These are phyloP conservation scores for Bretziella fagacearum DNA, from an alignment of 2,329 filamentous ascomycete species.

Conservation along the genomic window DNA sequence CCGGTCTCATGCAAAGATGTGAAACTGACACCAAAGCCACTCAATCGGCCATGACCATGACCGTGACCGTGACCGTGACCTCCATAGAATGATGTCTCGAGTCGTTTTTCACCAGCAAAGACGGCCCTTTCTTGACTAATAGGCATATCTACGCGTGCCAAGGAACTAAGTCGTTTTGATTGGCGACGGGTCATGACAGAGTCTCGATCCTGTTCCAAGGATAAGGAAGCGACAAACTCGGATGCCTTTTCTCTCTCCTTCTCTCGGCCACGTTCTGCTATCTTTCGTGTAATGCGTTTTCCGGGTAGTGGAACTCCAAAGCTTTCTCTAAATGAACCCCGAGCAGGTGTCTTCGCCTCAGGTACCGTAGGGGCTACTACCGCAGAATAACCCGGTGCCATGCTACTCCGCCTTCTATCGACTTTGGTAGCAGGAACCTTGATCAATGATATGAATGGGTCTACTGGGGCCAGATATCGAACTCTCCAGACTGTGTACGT, in stretches of 20 bases:
- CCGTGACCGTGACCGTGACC: neutral
- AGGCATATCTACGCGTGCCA: slow-evolving; percentile 73
- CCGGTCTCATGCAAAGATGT: neutral
- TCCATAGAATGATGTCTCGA: slow-evolving; percentile 49
- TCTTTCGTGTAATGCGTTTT: slow-evolving; percentile 32
- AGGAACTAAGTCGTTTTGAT: slow-evolving; percentile 72
- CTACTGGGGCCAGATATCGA: slow-evolving; percentile 55
- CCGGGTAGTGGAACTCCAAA: slow-evolving; percentile 44
- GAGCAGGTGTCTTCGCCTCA: slow-evolving; percentile 53
- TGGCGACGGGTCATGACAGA: slow-evolving; percentile 38
- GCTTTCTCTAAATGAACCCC: slow-evolving; percentile 57
- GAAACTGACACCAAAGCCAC: neutral
- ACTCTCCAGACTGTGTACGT: slow-evolving; percentile 76
- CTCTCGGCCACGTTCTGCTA: neutral
- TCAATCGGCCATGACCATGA: neutral
- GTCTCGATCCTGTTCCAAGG: slow-evolving; percentile 52
- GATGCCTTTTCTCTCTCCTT: slow-evolving; percentile 21
- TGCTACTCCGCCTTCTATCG: slow-evolving; percentile 41
- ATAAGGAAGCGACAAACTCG: slow-evolving; percentile 41
- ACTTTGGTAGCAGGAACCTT: slow-evolving; percentile 21
- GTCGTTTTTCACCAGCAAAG: slow-evolving; percentile 58
- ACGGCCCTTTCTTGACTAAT: slow-evolving; percentile 64
- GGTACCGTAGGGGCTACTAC: neutral
- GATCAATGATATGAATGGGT: slow-evolving; percentile 26
- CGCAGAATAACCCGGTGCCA: slow-evolving; percentile 36